phyloP scores from a whole-genome alignment of 768 basidiomycete species.

The Chalciporus pseudorubinellus region DNA sequence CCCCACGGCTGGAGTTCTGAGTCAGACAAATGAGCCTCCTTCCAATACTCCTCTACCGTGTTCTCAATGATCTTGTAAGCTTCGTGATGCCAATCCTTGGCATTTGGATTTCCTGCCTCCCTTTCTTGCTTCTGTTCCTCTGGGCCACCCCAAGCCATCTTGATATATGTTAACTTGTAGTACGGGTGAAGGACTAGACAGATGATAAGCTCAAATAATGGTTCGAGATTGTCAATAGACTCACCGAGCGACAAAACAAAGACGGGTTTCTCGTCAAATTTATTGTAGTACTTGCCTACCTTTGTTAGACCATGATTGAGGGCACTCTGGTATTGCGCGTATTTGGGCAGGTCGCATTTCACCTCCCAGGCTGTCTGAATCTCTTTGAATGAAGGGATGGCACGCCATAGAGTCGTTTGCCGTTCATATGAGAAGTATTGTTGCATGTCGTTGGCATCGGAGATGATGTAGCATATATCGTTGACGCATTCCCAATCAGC shows the following conservation, averaged over 20 bases:
- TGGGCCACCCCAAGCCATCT: slow-evolving; percentile 27
- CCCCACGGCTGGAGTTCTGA: neutral
- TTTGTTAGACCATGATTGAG: slow-evolving; percentile 23
- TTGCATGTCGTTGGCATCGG: slow-evolving; percentile 27
- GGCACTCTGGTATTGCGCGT: slow-evolving; percentile 15
- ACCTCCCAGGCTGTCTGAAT: slow-evolving; percentile 29
- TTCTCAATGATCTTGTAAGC: slow-evolving; percentile 9
- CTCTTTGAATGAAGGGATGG: slow-evolving; percentile 28
- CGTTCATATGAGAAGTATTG: slow-evolving; percentile 27
- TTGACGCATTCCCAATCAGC: slow-evolving; percentile 23
- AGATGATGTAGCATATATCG: slow-evolving; percentile 14
- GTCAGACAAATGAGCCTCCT: neutral
- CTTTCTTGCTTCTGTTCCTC: slow-evolving; percentile 21
- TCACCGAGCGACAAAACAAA: slow-evolving; percentile 27
- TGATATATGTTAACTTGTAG: slow-evolving; percentile 32
- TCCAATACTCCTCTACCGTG: slow-evolving; percentile 2
- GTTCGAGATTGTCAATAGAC: neutral
- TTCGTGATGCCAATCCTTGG: slow-evolving; percentile 17
- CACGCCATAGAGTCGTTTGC: slow-evolving; percentile 25
- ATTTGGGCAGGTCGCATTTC: slow-evolving; percentile 14
- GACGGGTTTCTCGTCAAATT: slow-evolving; percentile 5
- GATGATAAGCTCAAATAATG: neutral
- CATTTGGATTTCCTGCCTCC: slow-evolving; percentile 5
- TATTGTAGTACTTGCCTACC: slow-evolving; percentile 23
- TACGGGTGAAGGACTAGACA: slow-evolving; percentile 30